Evolutionary conservation across 2,329 filamentous ascomycete species (phyloP).

Genomic region (Cladosporium halotolerans): DNA sequence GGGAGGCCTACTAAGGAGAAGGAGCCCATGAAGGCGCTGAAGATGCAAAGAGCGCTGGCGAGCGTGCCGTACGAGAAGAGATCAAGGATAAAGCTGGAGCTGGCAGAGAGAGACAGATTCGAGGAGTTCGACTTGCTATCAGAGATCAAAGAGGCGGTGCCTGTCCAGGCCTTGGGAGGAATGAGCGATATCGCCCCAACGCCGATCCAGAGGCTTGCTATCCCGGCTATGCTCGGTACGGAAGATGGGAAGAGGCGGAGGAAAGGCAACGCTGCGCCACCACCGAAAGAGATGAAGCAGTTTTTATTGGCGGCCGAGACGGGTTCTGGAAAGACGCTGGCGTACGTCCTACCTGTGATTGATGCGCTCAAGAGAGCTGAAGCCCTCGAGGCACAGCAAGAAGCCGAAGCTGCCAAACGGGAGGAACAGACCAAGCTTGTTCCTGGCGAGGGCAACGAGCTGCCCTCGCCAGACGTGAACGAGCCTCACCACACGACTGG

Average conservation of each 20-base stretch:
- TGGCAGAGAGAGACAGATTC: constrained; percentile 67
- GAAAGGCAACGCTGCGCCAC: constrained; percentile 22
- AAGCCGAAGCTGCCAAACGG: constrained; percentile 24
- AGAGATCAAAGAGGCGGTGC: constrained; percentile 62
- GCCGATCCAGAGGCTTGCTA: constrained; percentile 81
- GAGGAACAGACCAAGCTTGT: constrained; percentile 28
- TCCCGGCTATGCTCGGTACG: constrained; percentile 69
- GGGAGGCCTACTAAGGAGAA: constrained; percentile 41
- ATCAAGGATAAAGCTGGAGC: constrained; percentile 53
- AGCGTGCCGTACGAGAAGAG: constrained; percentile 69
- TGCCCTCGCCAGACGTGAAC: constrained; percentile 46
- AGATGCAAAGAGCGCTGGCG: constrained; percentile 81
- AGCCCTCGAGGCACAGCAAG: constrained; percentile 48
- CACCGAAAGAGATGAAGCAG: constrained; percentile 43
- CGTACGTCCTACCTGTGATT: constrained; percentile 79
- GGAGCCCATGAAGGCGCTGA: constrained; percentile 70
- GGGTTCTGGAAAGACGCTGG: constrained; percentile 91
- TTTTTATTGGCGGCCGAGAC: constrained; percentile 93
- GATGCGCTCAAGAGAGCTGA: constrained; percentile 74
- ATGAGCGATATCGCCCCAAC: constrained; percentile 74
- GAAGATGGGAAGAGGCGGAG: constrained; percentile 34
- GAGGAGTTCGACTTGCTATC: constrained; percentile 73
- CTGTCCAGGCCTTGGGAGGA: constrained; percentile 65
- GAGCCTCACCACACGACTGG: constrained; percentile 68
- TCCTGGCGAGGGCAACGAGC: constrained; percentile 11